Evolutionary conservation across 1,284 basidiomycete genomes (phyloP).

Genomic region (Boletus subluridellus): DNA sequence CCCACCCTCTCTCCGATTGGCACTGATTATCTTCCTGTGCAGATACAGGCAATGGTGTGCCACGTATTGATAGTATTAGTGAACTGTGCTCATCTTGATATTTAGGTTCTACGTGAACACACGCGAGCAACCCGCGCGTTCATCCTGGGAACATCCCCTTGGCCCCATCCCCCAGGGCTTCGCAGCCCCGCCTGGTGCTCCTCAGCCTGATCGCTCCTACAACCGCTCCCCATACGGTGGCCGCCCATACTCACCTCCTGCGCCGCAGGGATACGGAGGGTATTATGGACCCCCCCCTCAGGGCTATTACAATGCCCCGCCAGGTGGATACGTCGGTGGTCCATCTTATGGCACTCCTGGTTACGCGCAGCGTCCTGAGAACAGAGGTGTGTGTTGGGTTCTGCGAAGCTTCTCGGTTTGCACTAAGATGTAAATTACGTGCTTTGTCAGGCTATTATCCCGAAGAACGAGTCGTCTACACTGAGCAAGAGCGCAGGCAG

Average conservation of each 20-base stretch:
- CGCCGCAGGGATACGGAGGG: slow-evolving; percentile 25
- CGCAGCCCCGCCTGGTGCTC: slow-evolving; percentile 40
- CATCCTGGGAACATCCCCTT: slow-evolving; percentile 65
- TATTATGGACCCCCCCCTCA: slow-evolving; percentile 21
- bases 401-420: neutral
- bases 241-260: neutral
- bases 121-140: slow-evolving; percentile 52
- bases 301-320: slow-evolving; percentile 21
- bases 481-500: slow-evolving; percentile 14
- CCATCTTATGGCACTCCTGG: neutral
- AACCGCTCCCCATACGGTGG: slow-evolving; percentile 33
- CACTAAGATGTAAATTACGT: neutral
- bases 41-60: slow-evolving; percentile 69
- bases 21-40: slow-evolving; percentile 23
- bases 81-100: neutral
- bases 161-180: slow-evolving; percentile 43
- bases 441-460: slow-evolving; percentile 16
- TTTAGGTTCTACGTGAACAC: slow-evolving; percentile 72
- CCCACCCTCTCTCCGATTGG: slow-evolving; percentile 13
- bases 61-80: neutral
- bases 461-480: slow-evolving; percentile 16
- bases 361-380: neutral
- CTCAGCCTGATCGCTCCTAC: slow-evolving; percentile 28
- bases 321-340: slow-evolving; percentile 20
- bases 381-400: slow-evolving; percentile 22